Percentiles rank a stretch among this genome's conserved stretches.
These are phyloP conservation scores for Centrapalus pauciflorus DNA, from an alignment of 129 eudicot species.

Conservation along the genomic window DNA sequence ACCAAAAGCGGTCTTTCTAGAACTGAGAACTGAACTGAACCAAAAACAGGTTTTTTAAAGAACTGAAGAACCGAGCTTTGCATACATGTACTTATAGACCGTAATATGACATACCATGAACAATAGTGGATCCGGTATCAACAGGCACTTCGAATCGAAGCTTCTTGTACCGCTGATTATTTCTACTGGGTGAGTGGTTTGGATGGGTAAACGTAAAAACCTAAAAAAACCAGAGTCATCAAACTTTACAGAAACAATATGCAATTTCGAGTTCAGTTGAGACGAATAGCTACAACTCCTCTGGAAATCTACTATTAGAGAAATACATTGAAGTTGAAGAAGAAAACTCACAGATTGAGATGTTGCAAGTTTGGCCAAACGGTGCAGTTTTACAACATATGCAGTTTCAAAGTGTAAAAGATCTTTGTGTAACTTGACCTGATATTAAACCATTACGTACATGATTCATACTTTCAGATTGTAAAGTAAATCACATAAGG, in stretches of 20 bases:
- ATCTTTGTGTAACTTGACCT: conserved; percentile 89
- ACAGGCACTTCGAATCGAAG: conserved; percentile 66
- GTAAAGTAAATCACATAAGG: background rate
- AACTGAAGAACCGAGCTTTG: too few species aligned
- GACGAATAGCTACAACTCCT: background rate
- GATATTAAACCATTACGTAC: conserved; percentile 6
- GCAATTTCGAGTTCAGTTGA: conserved; percentile 1
- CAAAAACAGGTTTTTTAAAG: too few species aligned
- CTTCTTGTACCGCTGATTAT: conserved; percentile 82
- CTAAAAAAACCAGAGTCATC: conserved; percentile 22
- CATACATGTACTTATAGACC: background rate
- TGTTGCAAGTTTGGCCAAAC: conserved; percentile 83
- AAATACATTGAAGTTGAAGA: background rate
- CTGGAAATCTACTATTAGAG: background rate
- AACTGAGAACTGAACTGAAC: too few species aligned
- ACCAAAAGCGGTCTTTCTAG: too few species aligned
- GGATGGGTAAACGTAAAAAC: conserved; percentile 92
- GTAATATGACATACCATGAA: conserved; percentile 63
- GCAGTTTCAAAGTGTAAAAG: conserved; percentile 93
- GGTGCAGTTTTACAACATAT: conserved; percentile 90
- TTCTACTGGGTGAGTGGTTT: conserved; percentile 44
- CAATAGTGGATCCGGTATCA: conserved; percentile 83
- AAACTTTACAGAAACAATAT: background rate
- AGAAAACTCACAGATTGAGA: conserved; percentile 68
- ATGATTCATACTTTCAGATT: background rate